Conservation (phyloP, 2,329 filamentous ascomycete genomes). For the Fusarium falciforme region DNA sequence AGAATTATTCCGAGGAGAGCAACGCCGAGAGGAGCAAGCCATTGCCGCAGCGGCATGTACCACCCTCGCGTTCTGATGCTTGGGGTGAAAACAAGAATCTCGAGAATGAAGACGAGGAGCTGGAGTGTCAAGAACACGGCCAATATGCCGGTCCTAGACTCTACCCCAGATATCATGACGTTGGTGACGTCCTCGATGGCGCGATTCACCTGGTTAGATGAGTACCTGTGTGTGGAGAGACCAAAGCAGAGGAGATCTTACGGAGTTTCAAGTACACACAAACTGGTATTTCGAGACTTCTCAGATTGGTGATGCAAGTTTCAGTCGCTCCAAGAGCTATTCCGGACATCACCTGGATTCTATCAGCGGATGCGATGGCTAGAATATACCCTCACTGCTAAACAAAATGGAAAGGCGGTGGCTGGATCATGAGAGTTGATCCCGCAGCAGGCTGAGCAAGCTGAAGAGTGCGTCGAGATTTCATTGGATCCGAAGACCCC, state of each 20-base stretch:
- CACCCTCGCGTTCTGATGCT: neutral
- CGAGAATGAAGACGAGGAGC: neutral
- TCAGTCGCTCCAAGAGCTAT: neutral
- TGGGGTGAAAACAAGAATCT: neutral
- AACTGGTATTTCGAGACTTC: neutral
- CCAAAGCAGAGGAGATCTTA: neutral
- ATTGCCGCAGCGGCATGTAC: neutral
- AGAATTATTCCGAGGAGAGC: neutral
- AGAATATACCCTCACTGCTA: neutral
- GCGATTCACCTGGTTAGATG: neutral
- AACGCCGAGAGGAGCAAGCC: neutral
- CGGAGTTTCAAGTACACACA: neutral
- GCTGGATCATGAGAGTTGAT: neutral
- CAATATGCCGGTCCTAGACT: neutral
- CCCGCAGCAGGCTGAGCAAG: neutral
- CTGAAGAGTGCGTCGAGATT: neutral
- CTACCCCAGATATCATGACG: neutral
- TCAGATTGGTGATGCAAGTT: neutral
- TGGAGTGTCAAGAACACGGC: neutral
- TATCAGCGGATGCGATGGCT: neutral
- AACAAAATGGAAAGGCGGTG: neutral
- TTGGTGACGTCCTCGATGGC: neutral
- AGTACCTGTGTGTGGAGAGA: neutral
- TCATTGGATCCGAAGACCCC: neutral
- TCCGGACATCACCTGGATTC: neutral